Evolutionary conservation across 306 rosid species (phyloP), one percentile per base, ranked within the genome.

Genomic region (Luffa aegyptiaca): DNA sequence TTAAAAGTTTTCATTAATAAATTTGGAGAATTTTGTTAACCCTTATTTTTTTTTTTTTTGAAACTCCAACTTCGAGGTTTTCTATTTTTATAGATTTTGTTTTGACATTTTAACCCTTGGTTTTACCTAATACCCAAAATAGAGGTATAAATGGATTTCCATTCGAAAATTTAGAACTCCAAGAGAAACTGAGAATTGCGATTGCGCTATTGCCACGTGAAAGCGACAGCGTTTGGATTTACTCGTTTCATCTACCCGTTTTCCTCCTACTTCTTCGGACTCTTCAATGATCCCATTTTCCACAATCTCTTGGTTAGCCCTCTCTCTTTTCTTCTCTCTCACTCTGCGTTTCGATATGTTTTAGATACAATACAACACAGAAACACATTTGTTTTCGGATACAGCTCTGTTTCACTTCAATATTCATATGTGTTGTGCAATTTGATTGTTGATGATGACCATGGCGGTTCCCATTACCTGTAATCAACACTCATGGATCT

Each of bases 401-500:
- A 20, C 11, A 18, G 56, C 71, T 56, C 59, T 5, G 61, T 58
- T 80, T 20, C 36, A 0, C 26, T 3, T 12, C 76, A 58, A 42
- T 58, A 48, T 66, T 33, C 78, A 71, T 58, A 76, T 44, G 53
- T 68, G 52, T 31, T 74, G 31, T 81, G 79, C 45, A 85, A 42
- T 72, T 51, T 51, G 46, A 49, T 4, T 10, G 11, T 52, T 33
- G 45, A 52, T 8, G 33, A 52, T 84, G 84, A 48, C 83, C 6
- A 57, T 64, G 36, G 20, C 80, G 31, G 18, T 48, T 82, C 76
- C 89, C 20, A 39, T 49, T 36, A 77, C 69, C 41, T 56, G 77
- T 75, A 84, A 64, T 80, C 75, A 65, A 18, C 49, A 36, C 73
- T 18, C 49, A 12, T 77, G 72, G 65, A 69, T 65, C 63, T 83